Evolutionary conservation across 495 filamentous ascomycete species (phyloP).

Genomic region (Xylaria longipes): DNA sequence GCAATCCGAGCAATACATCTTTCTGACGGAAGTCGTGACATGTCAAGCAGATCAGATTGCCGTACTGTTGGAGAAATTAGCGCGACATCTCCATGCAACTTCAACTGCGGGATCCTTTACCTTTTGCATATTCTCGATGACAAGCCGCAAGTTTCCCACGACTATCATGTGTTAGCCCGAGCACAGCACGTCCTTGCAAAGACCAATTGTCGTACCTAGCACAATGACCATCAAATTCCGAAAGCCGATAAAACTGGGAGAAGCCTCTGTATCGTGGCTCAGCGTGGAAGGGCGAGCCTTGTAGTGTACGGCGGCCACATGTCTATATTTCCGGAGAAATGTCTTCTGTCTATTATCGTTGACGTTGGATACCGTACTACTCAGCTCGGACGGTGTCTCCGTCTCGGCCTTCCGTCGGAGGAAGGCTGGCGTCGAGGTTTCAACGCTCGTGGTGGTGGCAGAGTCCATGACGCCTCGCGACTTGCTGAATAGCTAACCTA

Average conservation of each 20-base stretch:
- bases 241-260: conserved; percentile 90
- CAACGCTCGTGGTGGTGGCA: conserved; percentile 38
- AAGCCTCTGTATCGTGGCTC: conserved; percentile 74
- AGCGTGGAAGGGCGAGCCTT: conserved; percentile 75
- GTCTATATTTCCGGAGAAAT: conserved; percentile 71
- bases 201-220: conserved; percentile 63
- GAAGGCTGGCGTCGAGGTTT: conserved; percentile 26
- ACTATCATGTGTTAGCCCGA: conserved; percentile 55
- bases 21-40: conserved; percentile 86
- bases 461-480: conserved; percentile 33
- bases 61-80: conserved; percentile 67
- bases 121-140: conserved; percentile 98
- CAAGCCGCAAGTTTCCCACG: conserved; percentile 88
- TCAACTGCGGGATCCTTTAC: conserved; percentile 48
- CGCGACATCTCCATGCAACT: neutral
- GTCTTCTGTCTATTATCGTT: conserved; percentile 25
- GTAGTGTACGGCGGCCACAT: conserved; percentile 86
- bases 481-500: neutral
- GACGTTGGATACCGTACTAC: neutral
- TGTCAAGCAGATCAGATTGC: conserved; percentile 87
- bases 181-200: neutral
- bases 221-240: conserved; percentile 96
- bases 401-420: conserved; percentile 28
- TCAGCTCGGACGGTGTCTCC: conserved; percentile 3
- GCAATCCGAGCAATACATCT: conserved; percentile 75